Evolutionary conservation across 2,329 filamentous ascomycete genomes (phyloP), one percentile per base, ranked within the genome.

Genomic region (Kalmusia sp.): DNA sequence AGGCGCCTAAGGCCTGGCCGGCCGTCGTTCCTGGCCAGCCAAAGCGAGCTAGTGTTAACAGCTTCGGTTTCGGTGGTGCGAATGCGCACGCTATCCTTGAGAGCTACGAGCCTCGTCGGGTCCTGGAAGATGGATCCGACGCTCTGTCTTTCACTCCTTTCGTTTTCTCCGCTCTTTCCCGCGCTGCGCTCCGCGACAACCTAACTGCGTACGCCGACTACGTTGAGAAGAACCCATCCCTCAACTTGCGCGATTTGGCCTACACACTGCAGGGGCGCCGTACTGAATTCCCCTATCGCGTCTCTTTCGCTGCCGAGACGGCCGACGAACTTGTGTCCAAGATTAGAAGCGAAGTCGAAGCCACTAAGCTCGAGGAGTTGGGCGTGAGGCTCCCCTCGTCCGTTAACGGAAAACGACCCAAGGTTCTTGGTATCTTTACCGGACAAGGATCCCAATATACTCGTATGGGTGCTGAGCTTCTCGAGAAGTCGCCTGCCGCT

Each of bases 71-170:
- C 37, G 67, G 67, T 8, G 67, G 67, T 1, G 53, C 59, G 6
- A 69, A 70, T 35, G 61, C 58, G 1, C 67, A 70, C 37, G 62
- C 40, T 14, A 64, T 70, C 30, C 3, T 69, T 8, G 65, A 69
- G 27, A 49, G 22, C 25, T 62, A 50, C 33, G 27, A 51, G 14
- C 9, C 7, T 44, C 19, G 14, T 21, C 34, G n/a, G 4, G 3
- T 5, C 12, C n/a, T 6, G 21, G 4, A 37, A n/a, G 6, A 17
- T 17, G 30, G 14, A 33, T 6, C 12, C 30, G 14, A n/a, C 4
- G 30, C 5, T 2, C 30, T 27, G 2, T 45, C 46, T 25, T 34
- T 40, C 12, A 51, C 34, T 17, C 34, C 34, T 4, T 19, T 19
- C 15, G 34, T 37, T 19, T 19, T 37, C 12, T 37, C 34, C 3